phyloP scores from a whole-genome alignment of 352 stramenopile species.

The Aphanomyces astaci region DNA sequence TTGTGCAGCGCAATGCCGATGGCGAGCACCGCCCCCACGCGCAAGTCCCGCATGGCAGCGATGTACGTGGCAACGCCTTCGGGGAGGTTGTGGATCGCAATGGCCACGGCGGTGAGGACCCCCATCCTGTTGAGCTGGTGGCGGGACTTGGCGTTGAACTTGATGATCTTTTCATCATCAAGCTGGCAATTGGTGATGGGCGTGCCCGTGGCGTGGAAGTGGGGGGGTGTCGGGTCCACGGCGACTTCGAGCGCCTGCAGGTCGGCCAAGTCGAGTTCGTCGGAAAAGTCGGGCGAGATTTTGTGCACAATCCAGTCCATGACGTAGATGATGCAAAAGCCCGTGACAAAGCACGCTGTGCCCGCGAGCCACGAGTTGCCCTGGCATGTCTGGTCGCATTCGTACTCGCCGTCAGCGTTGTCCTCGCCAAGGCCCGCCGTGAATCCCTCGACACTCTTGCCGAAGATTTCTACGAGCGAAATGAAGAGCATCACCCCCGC shows the following conservation, averaged over 20 bases:
- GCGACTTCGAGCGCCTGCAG: not conserved
- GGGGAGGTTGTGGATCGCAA: constrained; percentile 97
- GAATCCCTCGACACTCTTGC: constrained; percentile 44
- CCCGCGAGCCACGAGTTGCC: constrained; percentile 55
- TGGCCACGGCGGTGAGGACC: constrained; percentile 89
- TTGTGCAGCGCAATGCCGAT: constrained; percentile 97
- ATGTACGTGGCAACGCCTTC: constrained; percentile 95
- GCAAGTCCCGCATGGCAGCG: constrained; percentile 82
- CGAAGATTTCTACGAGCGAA: constrained; percentile 53
- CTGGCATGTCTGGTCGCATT: constrained; percentile 53
- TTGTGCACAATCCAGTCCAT: constrained; percentile 59
- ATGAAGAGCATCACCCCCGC: constrained; percentile 75
- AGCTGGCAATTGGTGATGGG: not conserved
- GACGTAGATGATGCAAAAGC: constrained; percentile 53
- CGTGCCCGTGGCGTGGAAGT: not conserved
- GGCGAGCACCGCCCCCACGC: constrained; percentile 85
- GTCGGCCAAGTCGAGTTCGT: not conserved
- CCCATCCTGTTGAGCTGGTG: constrained; percentile 71
- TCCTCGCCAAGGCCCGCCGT: constrained; percentile 39
- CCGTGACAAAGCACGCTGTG: constrained; percentile 45
- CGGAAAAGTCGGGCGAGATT: constrained; percentile 34
- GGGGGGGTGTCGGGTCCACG: not conserved
- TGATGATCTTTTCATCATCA: not conserved
- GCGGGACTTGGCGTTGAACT: not conserved
- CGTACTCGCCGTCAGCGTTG: constrained; percentile 44